Conservation (phyloP, 2,329 filamentous ascomycete genomes). For the Shiraia sp. region DNA sequence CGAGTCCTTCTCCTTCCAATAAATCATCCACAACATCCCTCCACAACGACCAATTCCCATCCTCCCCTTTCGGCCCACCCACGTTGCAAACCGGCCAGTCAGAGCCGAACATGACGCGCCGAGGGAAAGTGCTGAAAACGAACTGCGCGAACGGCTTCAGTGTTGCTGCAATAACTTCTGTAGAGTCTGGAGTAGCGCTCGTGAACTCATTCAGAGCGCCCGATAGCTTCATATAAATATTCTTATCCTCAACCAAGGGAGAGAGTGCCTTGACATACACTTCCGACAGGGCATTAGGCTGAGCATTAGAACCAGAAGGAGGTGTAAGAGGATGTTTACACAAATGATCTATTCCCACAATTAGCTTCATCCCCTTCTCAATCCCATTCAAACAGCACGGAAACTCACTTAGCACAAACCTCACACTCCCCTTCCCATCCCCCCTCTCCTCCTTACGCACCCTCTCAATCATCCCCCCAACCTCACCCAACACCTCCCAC, state of each 20-base stretch:
- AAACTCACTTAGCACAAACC: conserved; percentile 67
- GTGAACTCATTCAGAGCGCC: conserved; percentile 81
- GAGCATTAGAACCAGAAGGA: too few relatives aligned
- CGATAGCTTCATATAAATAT: conserved; percentile 89
- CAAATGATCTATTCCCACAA: conserved; percentile 68
- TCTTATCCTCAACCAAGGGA: conserved; percentile 65
- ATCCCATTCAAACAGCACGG: neutral
- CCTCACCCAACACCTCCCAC: conserved; percentile 57
- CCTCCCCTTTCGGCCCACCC: conserved; percentile 57
- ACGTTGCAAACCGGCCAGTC: conserved; percentile 93
- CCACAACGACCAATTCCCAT: conserved; percentile 75
- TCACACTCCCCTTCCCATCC: conserved; percentile 58
- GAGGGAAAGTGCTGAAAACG: conserved; percentile 71
- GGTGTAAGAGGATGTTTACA: conserved; percentile 82
- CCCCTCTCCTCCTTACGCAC: conserved; percentile 54
- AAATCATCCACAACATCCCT: conserved; percentile 68
- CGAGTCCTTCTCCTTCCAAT: conserved; percentile 57
- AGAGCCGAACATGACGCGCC: conserved; percentile 83
- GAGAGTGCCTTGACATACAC: conserved; percentile 73
- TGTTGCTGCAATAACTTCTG: conserved; percentile 23
- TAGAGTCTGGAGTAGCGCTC: conserved; percentile 22
- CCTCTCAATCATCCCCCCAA: conserved; percentile 40
- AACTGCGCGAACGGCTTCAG: conserved; percentile 10
- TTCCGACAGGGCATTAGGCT: conserved; percentile 58
- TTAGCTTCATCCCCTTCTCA: neutral